Percentiles rank a stretch among this genome's conserved stretches.
Evolutionary conservation across 129 eudicot genomes (phyloP).

Genomic region (Tagetes erecta): DNA sequence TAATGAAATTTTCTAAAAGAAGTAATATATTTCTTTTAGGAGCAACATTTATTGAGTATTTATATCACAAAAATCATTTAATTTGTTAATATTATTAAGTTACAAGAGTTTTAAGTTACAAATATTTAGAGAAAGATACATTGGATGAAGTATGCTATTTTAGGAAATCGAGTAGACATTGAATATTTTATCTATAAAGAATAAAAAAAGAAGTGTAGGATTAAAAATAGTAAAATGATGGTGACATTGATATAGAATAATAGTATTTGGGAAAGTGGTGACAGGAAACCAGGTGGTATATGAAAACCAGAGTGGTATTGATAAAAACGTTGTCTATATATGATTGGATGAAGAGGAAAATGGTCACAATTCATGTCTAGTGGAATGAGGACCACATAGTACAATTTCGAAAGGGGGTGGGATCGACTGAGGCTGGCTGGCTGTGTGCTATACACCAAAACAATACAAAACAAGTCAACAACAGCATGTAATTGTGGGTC

Average conservation of each 20-base stretch:
- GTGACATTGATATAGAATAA: slow-evolving; percentile 11
- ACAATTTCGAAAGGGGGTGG: slow-evolving; percentile 15
- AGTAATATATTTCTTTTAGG: too few species aligned
- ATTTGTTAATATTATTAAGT: neutral
- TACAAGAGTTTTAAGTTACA: neutral
- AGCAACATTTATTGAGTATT: neutral
- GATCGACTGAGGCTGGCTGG: neutral
- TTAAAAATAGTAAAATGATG: neutral
- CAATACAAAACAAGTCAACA: neutral
- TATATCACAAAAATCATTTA: neutral
- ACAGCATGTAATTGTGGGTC: neutral
- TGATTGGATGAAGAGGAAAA: slow-evolving; percentile 34
- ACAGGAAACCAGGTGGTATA: slow-evolving; percentile 32
- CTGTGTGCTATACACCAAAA: slow-evolving; percentile 9
- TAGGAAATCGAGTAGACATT: slow-evolving; percentile 25
- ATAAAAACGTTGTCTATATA: slow-evolving; percentile 44
- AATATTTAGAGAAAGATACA: neutral
- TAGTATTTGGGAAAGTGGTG: slow-evolving; percentile 1
- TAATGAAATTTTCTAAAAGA: too few species aligned
- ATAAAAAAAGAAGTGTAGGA: neutral
- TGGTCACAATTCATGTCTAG: slow-evolving; percentile 11
- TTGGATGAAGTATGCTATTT: neutral
- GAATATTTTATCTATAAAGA: neutral
- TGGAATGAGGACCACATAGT: slow-evolving; percentile 30
- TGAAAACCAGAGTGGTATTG: slow-evolving; percentile 47